Percentiles rank a stretch among this genome's conserved stretches.
phyloP scores from a whole-genome alignment of 495 filamentous ascomycete genomes.

The Aspergillus saccharolyticus region DNA sequence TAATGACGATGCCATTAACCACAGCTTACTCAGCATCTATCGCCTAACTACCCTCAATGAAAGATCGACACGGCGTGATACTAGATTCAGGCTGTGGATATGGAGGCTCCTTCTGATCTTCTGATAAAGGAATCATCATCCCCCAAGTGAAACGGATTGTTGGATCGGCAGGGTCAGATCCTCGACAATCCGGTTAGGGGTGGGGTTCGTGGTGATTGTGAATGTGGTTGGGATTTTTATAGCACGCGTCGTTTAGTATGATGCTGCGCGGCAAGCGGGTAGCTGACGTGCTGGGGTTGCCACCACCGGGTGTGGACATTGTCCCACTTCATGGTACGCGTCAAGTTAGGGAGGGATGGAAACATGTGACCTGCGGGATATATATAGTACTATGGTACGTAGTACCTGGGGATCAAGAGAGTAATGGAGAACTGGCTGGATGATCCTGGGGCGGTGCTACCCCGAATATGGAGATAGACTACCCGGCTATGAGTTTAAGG shows the following conservation, averaged over 20 bases:
- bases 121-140: not conserved
- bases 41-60: too few species aligned
- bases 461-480: too few species aligned
- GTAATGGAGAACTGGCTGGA: too few species aligned
- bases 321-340: not conserved
- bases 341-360: too few species aligned
- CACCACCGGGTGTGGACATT: not conserved
- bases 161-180: not conserved
- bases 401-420: too few species aligned
- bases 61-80: too few species aligned
- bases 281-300: not conserved
- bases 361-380: not conserved
- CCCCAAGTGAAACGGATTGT: not conserved
- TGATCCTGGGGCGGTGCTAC: too few species aligned
- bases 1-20: too few species aligned
- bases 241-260: not conserved
- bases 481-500: too few species aligned
- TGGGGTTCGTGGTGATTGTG: not conserved
- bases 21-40: too few species aligned
- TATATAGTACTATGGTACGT: too few species aligned
- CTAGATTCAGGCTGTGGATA: not conserved
- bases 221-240: not conserved
- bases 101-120: too few species aligned
- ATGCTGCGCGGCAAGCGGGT: not conserved
- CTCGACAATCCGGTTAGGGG: not conserved